Conservation (phyloP, 2,329 filamentous ascomycete genomes). For the Aspergillus novoparasiticus region DNA sequence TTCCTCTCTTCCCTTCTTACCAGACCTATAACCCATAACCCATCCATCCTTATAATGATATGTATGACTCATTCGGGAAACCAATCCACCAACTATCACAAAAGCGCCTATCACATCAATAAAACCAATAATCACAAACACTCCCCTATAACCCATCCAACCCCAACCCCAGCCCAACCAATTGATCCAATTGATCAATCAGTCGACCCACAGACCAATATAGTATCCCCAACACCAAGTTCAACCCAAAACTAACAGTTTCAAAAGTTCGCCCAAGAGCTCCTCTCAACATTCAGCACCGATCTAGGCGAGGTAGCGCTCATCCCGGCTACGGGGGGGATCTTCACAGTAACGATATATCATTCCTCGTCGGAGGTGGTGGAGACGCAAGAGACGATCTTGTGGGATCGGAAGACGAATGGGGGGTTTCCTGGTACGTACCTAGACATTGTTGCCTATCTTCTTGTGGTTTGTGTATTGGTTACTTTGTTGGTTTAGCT, state of each 20-base stretch:
- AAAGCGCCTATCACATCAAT: neutral
- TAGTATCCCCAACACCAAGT: neutral
- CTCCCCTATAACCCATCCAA: neutral
- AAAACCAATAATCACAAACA: neutral
- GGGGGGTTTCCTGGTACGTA: slow-evolving; percentile 77
- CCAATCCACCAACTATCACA: too few species aligned
- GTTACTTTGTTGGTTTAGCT: neutral
- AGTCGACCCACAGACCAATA: too few species aligned
- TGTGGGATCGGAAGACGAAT: slow-evolving; percentile 88
- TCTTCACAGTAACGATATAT: slow-evolving; percentile 73
- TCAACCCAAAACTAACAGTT: neutral
- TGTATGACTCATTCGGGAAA: neutral
- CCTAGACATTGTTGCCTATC: neutral
- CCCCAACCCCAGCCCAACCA: neutral
- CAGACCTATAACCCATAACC: neutral
- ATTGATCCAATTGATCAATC: too few species aligned
- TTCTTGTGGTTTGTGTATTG: neutral
- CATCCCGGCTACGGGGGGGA: slow-evolving; percentile 79
- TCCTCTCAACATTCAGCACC: slow-evolving; percentile 87
- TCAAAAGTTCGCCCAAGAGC: slow-evolving; percentile 82
- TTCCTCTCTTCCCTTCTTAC: neutral
- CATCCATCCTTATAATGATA: neutral
- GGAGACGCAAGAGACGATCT: slow-evolving; percentile 52
- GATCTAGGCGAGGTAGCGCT: slow-evolving; percentile 84
- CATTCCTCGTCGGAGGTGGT: slow-evolving; percentile 18